These are phyloP conservation scores for Oryza punctata DNA, from an alignment of 176 grass and related monocot species.

Conservation along the genomic window DNA sequence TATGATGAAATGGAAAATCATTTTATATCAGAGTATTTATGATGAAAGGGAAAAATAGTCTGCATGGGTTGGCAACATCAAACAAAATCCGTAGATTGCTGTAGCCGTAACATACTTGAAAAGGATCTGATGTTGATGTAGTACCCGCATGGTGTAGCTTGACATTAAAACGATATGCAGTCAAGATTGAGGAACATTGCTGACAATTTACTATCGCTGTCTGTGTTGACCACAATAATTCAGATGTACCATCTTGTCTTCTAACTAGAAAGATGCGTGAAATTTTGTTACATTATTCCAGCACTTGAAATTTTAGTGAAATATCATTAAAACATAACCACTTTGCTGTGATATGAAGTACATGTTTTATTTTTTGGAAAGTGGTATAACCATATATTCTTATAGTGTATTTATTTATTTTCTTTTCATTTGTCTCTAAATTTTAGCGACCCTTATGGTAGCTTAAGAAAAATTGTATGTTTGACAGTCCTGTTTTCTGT, in stretches of 20 bases:
- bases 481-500: constrained; percentile 28
- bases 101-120: constrained; percentile 10
- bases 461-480: constrained; percentile 1
- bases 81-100: not conserved
- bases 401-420: not conserved
- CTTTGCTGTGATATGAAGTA: not conserved
- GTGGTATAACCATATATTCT: not conserved
- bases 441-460: not conserved
- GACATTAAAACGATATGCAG: not conserved
- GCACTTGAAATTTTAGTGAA: not conserved
- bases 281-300: not conserved
- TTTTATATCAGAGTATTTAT: constrained; percentile 7
- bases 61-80: not conserved
- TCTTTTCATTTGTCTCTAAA: not conserved
- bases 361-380: not conserved
- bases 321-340: not conserved
- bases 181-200: constrained; percentile 1
- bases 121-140: constrained; percentile 36
- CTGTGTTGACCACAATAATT: constrained; percentile 6
- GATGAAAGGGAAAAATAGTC: not conserved
- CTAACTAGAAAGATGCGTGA: not conserved
- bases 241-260: not conserved
- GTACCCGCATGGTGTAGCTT: not conserved
- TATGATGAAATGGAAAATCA: not conserved
- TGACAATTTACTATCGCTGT: not conserved